phyloP scores from a whole-genome alignment of 2,329 filamentous ascomycete genomes.

The Cytospora chrysosperma region DNA sequence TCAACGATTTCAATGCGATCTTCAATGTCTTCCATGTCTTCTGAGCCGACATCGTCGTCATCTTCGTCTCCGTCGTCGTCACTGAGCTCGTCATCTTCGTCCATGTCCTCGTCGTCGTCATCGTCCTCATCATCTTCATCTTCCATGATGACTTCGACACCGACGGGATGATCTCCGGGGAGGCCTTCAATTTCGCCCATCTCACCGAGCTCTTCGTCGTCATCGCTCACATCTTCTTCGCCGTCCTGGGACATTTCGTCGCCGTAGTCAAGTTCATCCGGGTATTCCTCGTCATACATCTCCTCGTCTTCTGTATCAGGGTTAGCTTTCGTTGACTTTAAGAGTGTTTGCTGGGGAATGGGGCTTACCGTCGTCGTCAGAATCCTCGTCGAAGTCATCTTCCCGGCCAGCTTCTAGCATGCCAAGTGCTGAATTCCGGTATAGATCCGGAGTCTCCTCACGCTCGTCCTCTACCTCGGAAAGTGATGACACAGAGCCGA shows the following conservation, averaged over 20 bases:
- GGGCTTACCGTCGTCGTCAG: conserved; percentile 56
- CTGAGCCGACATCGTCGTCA: conserved; percentile 49
- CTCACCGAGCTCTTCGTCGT: conserved; percentile 74
- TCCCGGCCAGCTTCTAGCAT: conserved; percentile 86
- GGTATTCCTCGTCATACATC: conserved; percentile 90
- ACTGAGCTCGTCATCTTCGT: conserved; percentile 54
- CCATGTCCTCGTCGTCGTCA: conserved; percentile 59
- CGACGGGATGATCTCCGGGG: conserved; percentile 55
- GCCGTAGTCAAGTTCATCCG: conserved; percentile 88
- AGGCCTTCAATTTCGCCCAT: conserved; percentile 84
- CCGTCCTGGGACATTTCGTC: conserved; percentile 78
- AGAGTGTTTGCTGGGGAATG: not conserved
- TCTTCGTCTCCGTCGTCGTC: conserved; percentile 63
- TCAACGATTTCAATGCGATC: conserved; percentile 60
- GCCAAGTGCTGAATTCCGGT: conserved; percentile 91
- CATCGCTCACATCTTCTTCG: conserved; percentile 84
- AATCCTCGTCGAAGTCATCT: conserved; percentile 74
- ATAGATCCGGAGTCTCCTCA: conserved; percentile 94
- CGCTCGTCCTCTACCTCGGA: conserved; percentile 84
- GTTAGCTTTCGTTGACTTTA: conserved; percentile 26
- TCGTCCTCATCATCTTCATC: conserved; percentile 64
- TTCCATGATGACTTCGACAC: conserved; percentile 78
- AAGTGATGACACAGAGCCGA: conserved; percentile 81
- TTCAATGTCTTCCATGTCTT: conserved; percentile 53
- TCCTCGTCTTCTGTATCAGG: conserved; percentile 70